Evolutionary conservation across 768 basidiomycete species (phyloP), one percentile per base, ranked within the genome.

Genomic region (Fomitopsis serialis): DNA sequence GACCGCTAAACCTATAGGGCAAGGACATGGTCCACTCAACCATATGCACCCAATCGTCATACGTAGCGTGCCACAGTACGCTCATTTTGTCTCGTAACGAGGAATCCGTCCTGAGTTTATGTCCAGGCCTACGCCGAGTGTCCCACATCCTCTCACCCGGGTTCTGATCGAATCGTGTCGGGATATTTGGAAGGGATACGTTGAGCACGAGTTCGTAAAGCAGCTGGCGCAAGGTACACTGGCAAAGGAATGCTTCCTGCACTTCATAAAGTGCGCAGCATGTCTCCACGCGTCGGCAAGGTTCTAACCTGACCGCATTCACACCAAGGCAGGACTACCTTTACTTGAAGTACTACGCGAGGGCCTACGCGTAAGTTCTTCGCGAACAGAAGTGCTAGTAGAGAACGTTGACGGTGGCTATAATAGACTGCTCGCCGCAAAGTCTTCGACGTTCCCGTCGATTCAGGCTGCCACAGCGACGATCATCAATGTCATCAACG

Each of bases 21-120:
- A 72, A 10, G 93, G 94, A 0, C 73, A 85, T 50, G 93, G 93
- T 0, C 94, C 94, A 2, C 74, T 98, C 19, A 92, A 98, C 67
- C 93, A 98, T 63, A 72, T 89, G 49, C 89, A 92, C 62, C 72
- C 81, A 0, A 72, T 83, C 13, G 63, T 72, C 1, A 69, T 58
- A 3, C 71, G 75, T 0, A 57, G 73, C 1, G 67, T 96, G 17
- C 79, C 81, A 1, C 68, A 69, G 83, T 83, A 62, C 59, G 91
- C 78, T 22, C n/a, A 32, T 17, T 50, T 36, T 13, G 11, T 27
- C 10, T 22, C 7, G 19, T 11, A 32, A 5, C 45, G 10, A 34
- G 15, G 5, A 32, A 19, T 34, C 12, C 51, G 47, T 54, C 7
- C 34, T 49, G 29, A 40, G 6, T 2, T 24, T 8, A 2, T 11